Evolutionary conservation across 495 filamentous ascomycete genomes (phyloP), one percentile per base, ranked within the genome.

Genomic region (Tuber microsphaerosporum): DNA sequence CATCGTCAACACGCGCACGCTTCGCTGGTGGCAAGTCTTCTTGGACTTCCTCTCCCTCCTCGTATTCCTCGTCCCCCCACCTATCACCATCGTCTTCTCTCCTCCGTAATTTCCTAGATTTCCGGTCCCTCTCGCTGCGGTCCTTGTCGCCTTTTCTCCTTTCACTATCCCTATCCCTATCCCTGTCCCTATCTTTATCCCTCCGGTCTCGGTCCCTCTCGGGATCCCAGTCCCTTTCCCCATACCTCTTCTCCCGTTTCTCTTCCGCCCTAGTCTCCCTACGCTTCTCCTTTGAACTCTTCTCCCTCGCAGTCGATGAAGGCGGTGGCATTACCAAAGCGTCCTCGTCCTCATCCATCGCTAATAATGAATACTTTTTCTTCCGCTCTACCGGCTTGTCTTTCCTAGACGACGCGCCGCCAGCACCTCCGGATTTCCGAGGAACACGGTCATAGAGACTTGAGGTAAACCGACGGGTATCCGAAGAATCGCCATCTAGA

Each of bases 321-420:
- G 84, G 81, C 0, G 90, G 88, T 56, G 89, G 80, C 19, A 84
- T 83, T 80, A 51, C 80, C 74, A 61, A 75, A 74, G 79, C 39
- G 71, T 82, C 81, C 3, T 88, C 86, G 9, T 91, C 91, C 43
- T 93, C 92, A 70, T 91, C 92, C 93, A 96, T 96, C 17, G 93
- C 91, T 56, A 97, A 86, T 37, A 97, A 87, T 16, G 90, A 88
- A 83, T 97, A 97, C 80, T 89, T 91, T 84, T 93, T 95, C 81
- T 84, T 87, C 70, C 72, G 79, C 37, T 81, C 76, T n/a, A 56
- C 70, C 17, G 82, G 74, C 1, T 81, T 79, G 74, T 82, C 81
- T 51, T 75, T 75, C 31, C 65, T 77, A 61, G 72, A 79, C 80
- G 76, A 83, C 65, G 45, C 20, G 48, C 72, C 76, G 42, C 72